phyloP scores from a whole-genome alignment of 768 basidiomycete species.

The Tylopilus balloui region DNA sequence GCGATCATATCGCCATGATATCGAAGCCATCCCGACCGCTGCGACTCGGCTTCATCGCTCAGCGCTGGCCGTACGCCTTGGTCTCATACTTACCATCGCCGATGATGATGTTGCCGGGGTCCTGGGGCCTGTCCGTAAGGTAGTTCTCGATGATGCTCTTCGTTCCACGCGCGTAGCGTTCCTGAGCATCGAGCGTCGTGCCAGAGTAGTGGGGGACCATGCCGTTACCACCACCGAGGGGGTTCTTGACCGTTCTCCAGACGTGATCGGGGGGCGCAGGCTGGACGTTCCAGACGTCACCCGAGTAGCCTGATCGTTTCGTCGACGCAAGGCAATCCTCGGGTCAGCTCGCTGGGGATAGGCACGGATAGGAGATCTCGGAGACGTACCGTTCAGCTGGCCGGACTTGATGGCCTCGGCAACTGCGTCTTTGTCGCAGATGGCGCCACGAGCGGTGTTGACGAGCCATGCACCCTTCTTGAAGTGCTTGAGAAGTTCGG shows the following conservation, averaged over 20 bases:
- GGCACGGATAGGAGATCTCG: not conserved
- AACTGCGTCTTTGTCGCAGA: slow-evolving; percentile 81
- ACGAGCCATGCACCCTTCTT: slow-evolving; percentile 92
- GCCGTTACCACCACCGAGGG: slow-evolving; percentile 80
- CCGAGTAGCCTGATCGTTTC: slow-evolving; percentile 28
- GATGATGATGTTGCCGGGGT: slow-evolving; percentile 78
- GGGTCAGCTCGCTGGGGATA: not conserved
- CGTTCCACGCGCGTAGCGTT: slow-evolving; percentile 74
- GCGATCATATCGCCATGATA: not conserved
- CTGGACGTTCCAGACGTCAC: slow-evolving; percentile 84
- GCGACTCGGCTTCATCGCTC: no score
- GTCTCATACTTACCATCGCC: slow-evolving; percentile 51
- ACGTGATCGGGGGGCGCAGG: slow-evolving; percentile 83
- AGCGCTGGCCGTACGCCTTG: slow-evolving; percentile 38
- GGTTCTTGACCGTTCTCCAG: slow-evolving; percentile 81
- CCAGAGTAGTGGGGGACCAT: slow-evolving; percentile 89
- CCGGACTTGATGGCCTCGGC: slow-evolving; percentile 72
- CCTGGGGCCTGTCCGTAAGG: slow-evolving; percentile 58
- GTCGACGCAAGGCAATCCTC: not conserved
- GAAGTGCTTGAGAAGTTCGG: slow-evolving; percentile 79
- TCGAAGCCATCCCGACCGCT: not conserved
- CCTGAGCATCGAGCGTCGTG: slow-evolving; percentile 86
- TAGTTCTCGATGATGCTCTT: slow-evolving; percentile 72
- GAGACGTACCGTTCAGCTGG: slow-evolving; percentile 52
- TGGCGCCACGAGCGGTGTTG: slow-evolving; percentile 91